Percentiles rank a stretch among this genome's conserved stretches.
Evolutionary conservation across 768 basidiomycete genomes (phyloP).

Genomic region (Clitopilus passeckerianus): DNA sequence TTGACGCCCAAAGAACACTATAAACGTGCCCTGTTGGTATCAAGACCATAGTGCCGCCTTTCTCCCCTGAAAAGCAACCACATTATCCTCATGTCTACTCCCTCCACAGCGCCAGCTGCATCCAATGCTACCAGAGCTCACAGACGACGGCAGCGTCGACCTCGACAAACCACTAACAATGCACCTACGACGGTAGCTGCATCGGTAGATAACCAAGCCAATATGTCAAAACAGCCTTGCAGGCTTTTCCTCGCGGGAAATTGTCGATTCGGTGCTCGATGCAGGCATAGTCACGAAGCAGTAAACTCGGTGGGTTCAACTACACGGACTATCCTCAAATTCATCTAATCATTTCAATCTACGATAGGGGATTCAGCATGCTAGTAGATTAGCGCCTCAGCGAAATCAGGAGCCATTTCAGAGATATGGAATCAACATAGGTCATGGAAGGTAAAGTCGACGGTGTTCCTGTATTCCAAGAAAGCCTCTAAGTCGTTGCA

Average conservation of each 20-base stretch:
- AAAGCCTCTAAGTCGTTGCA: too few species aligned
- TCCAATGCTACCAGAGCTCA: neutral
- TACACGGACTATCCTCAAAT: too few species aligned
- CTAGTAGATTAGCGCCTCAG: too few species aligned
- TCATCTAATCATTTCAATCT: too few species aligned
- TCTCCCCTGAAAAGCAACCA: neutral
- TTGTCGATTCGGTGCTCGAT: conserved; percentile 4
- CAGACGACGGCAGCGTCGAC: neutral
- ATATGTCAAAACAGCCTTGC: neutral
- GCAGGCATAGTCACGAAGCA: conserved; percentile 2
- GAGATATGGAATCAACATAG: too few species aligned
- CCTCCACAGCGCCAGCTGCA: neutral
- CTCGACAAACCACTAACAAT: neutral
- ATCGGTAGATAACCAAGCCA: neutral
- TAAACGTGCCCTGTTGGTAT: neutral
- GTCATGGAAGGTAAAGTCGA: too few species aligned
- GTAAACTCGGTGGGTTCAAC: too few species aligned
- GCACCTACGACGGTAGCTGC: too few species aligned
- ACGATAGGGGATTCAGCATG: too few species aligned
- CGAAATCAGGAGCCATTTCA: too few species aligned
- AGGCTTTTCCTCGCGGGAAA: neutral
- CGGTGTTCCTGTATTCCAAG: too few species aligned
- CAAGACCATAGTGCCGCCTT: neutral
- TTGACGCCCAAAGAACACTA: neutral
- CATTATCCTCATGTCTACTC: neutral